These are phyloP conservation scores for Cenchrus fungigraminus DNA, from an alignment of 176 grass and related monocot genomes.

Conservation along the genomic window DNA sequence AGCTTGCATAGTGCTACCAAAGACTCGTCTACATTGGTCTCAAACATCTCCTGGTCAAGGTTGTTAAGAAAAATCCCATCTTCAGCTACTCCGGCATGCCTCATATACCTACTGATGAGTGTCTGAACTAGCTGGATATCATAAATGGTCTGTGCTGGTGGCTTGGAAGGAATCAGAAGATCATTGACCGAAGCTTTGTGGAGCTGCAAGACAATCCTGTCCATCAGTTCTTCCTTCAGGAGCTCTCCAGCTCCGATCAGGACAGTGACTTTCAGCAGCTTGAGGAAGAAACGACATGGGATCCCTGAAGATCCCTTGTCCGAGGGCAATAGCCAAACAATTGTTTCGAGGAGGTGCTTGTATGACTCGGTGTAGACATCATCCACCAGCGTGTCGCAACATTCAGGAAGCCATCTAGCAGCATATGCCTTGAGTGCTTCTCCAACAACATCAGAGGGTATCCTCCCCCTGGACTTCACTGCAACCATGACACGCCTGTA, in stretches of 20 bases:
- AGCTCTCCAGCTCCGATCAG: conserved; percentile 61
- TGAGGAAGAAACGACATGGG: conserved; percentile 78
- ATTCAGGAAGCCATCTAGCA: conserved; percentile 71
- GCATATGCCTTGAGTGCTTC: conserved; percentile 80
- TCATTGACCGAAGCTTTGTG: conserved; percentile 67
- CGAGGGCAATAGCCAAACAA: conserved; percentile 70
- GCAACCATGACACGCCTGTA: conserved; percentile 86
- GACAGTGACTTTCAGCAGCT: conserved; percentile 65
- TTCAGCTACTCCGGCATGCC: conserved; percentile 15
- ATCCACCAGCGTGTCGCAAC: conserved; percentile 46
- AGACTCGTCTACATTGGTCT: conserved; percentile 44
- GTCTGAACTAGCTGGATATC: conserved; percentile 59
- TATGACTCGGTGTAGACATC: conserved; percentile 42
- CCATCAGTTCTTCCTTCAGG: conserved; percentile 72
- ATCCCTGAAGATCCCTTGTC: conserved; percentile 59
- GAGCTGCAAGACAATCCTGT: conserved; percentile 67
- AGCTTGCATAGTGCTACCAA: conserved; percentile 58
- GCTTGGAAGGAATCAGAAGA: conserved; percentile 74
- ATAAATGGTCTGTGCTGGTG: conserved; percentile 48
- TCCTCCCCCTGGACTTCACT: conserved; percentile 70
- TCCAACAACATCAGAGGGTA: conserved; percentile 60
- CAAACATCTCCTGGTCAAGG: conserved; percentile 47
- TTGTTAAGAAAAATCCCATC: conserved; percentile 44
- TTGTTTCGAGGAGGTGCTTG: conserved; percentile 71
- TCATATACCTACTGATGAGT: conserved; percentile 59